A percentile compares a stretch with the other conserved stretches of the same genome.
These are phyloP conservation scores for Globisporangium yorkense DNA, from an alignment of 352 stramenopile species.

Conservation along the genomic window DNA sequence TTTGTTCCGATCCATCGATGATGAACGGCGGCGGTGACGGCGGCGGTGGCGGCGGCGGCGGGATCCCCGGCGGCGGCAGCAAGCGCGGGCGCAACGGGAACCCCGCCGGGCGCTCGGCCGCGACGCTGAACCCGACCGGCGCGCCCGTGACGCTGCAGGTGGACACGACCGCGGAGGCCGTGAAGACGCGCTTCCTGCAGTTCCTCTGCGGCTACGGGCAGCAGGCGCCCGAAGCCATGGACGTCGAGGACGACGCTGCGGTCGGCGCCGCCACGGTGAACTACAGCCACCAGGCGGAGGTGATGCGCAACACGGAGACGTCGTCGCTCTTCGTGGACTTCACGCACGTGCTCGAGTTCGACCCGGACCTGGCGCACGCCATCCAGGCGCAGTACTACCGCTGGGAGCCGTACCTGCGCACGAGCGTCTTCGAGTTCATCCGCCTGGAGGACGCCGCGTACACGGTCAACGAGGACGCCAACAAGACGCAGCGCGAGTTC, in stretches of 20 bases:
- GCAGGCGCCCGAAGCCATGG: conserved; percentile 13
- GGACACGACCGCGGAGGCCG: conserved; percentile 70
- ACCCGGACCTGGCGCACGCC: conserved; percentile 72
- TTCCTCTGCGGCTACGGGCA: conserved; percentile 76
- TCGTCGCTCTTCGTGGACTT: conserved; percentile 88
- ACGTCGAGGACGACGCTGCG: conserved; percentile 11
- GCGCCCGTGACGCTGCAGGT: conserved; percentile 52
- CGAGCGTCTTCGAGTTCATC: conserved; percentile 77
- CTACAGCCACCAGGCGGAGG: conserved; percentile 80
- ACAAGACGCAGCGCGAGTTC: conserved; percentile 76
- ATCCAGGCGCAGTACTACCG: conserved; percentile 84
- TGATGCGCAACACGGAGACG: conserved; percentile 85
- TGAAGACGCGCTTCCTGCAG: conserved; percentile 81
- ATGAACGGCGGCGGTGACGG: conserved; percentile 13
- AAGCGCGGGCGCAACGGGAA: conserved; percentile 39
- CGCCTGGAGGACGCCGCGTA: conserved; percentile 68
- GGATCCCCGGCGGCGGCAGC: conserved; percentile 11
- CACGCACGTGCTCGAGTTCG: conserved; percentile 76
- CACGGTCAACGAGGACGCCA: conserved; percentile 74
- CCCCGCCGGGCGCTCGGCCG: conserved; percentile 4
- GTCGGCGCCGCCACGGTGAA: conserved; percentile 39
- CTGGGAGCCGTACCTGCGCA: conserved; percentile 74
- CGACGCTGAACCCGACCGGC: conserved; percentile 29
- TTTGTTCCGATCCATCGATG: background rate
- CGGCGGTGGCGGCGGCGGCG: conserved; percentile 2